Evolutionary conservation across 108 stramenopile species (phyloP).

Genomic region (Pseudonitzschia pungens): DNA sequence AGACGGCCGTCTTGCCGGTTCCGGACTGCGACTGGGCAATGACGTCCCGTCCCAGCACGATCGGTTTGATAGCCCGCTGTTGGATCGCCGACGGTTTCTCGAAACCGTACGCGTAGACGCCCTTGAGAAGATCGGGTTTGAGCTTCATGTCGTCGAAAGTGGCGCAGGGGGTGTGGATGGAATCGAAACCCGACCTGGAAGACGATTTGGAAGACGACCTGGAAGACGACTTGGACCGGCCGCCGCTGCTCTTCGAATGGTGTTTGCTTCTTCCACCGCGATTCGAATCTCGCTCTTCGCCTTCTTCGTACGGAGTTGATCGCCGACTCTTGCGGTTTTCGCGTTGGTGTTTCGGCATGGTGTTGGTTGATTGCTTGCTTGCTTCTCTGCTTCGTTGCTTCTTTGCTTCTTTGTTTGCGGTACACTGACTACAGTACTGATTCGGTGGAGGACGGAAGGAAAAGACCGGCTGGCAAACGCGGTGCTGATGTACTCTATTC

Average conservation of each 20-base stretch:
- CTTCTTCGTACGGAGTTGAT: no score
- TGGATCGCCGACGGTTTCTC: conserved; percentile 98
- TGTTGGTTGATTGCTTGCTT: no score
- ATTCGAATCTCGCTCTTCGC: background rate
- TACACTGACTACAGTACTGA: no score
- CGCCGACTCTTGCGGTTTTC: background rate
- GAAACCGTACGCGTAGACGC: conserved; percentile 97
- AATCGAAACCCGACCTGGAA: no score
- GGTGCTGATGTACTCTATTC: no score
- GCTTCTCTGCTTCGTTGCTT: no score
- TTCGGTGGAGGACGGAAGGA: no score
- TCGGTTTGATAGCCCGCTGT: conserved; percentile 97
- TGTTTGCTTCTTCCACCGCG: background rate
- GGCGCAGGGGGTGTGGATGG: conserved; percentile 51
- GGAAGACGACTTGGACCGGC: background rate
- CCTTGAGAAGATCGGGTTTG: conserved; percentile 75
- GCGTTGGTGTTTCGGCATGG: conserved; percentile 9
- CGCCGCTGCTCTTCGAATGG: background rate
- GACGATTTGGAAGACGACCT: background rate
- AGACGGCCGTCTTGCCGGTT: conserved; percentile 97
- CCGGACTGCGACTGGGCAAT: conserved; percentile 98
- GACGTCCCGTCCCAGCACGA: conserved; percentile 92
- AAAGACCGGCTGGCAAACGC: no score
- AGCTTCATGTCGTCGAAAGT: conserved; percentile 87
- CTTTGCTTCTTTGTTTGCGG: no score